Evolutionary conservation across 257 asterid genomes (phyloP).

Genomic region (Solanum chilense): DNA sequence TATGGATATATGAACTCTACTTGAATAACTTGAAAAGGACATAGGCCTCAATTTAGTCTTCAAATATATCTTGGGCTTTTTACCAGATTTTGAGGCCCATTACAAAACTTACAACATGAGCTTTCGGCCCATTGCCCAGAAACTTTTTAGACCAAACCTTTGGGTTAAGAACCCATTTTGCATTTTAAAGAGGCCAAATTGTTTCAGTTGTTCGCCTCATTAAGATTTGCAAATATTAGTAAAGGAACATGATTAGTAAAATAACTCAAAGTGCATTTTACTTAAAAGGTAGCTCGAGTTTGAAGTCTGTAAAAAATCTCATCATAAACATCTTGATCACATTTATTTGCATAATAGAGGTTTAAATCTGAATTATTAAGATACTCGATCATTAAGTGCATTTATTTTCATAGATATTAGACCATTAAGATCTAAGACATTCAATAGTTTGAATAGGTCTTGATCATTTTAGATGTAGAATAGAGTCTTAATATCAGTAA

Average conservation of each 20-base stretch:
- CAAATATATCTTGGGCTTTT: neutral
- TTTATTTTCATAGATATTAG: neutral
- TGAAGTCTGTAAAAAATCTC: neutral
- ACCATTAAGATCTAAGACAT: neutral
- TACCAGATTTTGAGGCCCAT: neutral
- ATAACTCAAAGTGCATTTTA: neutral
- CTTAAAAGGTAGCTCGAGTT: neutral
- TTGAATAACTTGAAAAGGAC: neutral
- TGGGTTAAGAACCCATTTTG: neutral
- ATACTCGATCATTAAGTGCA: no score
- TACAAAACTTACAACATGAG: neutral
- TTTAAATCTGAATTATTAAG: neutral
- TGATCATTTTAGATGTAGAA: no score
- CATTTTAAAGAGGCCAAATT: neutral
- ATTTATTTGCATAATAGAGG: neutral
- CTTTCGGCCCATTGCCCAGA: neutral
- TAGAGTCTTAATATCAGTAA: neutral
- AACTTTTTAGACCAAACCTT: neutral
- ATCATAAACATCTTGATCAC: neutral
- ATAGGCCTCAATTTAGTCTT: neutral
- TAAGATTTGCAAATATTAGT: neutral
- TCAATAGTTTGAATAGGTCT: neutral
- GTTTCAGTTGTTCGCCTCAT: neutral
- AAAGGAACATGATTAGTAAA: neutral
- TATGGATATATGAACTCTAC: neutral